Conservation (phyloP, 108 stramenopile genomes). For the Nannochloropsis oceanica region DNA sequence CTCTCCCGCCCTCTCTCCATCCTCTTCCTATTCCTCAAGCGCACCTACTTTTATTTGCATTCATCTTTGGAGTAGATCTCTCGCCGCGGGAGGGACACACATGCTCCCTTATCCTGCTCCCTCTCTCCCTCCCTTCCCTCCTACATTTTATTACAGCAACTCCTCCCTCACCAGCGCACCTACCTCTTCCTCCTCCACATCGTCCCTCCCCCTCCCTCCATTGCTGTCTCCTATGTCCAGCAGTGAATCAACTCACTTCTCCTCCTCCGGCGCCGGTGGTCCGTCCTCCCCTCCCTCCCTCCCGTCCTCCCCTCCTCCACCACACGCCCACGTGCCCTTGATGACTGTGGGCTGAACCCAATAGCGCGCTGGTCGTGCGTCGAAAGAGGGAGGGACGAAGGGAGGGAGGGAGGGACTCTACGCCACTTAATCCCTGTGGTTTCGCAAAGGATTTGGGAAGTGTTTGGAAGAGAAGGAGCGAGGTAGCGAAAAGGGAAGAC, state of each 20-base stretch:
- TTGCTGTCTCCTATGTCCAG: not conserved
- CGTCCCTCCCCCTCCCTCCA: not conserved
- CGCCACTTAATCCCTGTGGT: too few species aligned
- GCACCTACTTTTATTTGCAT: not conserved
- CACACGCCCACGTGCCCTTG: not conserved
- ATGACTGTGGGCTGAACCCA: not conserved
- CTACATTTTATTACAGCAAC: not conserved
- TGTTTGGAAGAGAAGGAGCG: too few species aligned
- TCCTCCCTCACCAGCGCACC: not conserved
- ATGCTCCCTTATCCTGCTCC: not conserved
- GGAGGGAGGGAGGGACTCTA: too few species aligned
- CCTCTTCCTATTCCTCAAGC: not conserved
- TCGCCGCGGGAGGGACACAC: not conserved
- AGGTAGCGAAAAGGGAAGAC: too few species aligned
- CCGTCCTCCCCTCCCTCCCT: not conserved
- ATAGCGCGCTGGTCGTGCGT: too few species aligned
- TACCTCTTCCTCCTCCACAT: not conserved
- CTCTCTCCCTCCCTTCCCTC: not conserved
- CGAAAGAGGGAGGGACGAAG: too few species aligned
- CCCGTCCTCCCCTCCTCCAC: not conserved
- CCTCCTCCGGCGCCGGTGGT: not conserved
- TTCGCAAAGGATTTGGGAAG: too few species aligned
- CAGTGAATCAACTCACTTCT: not conserved
- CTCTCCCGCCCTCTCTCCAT: not conserved
- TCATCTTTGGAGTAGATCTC: not conserved